phyloP scores from a whole-genome alignment of 257 asterid species.

The Rehmannia glutinosa region DNA sequence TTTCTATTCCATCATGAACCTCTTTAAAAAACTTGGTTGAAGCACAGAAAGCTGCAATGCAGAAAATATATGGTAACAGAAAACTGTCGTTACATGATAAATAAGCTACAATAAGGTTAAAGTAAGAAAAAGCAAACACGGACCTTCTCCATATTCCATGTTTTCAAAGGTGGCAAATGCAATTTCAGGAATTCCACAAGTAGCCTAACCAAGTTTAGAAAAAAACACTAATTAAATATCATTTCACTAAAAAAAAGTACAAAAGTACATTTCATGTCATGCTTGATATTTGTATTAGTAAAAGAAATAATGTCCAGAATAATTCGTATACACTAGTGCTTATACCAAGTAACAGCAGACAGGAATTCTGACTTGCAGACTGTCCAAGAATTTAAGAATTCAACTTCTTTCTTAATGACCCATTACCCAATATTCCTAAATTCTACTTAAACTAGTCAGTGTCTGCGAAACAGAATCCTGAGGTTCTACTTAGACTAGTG shows the following conservation, averaged over 20 bases:
- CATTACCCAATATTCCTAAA: no score
- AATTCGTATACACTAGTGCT: not conserved
- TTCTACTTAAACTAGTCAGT: no score
- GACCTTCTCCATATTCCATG: conserved; percentile 98
- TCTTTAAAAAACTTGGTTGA: conserved; percentile 9
- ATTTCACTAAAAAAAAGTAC: not conserved
- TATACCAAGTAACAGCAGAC: not conserved
- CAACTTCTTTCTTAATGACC: no score
- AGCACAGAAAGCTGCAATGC: not conserved
- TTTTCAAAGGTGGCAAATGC: conserved; percentile 90
- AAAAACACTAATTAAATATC: conserved; percentile 4
- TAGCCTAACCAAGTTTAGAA: conserved; percentile 56
- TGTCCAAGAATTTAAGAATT: not conserved
- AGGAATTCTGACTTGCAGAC: not conserved
- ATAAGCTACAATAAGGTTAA: conserved; percentile 13
- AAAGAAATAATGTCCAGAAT: not conserved
- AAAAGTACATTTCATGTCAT: conserved; percentile 3
- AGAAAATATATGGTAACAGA: not conserved
- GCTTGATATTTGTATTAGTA: not conserved
- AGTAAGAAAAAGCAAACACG: conserved; percentile 23
- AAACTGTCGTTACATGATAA: conserved; percentile 1
- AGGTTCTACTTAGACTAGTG: no score
- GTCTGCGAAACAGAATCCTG: no score
- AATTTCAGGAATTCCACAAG: conserved; percentile 96
- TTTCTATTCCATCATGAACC: conserved; percentile 13